Evolutionary conservation across 306 rosid species (phyloP), one percentile per base, ranked within the genome.

Genomic region (Sphenostylis stenocarpa): DNA sequence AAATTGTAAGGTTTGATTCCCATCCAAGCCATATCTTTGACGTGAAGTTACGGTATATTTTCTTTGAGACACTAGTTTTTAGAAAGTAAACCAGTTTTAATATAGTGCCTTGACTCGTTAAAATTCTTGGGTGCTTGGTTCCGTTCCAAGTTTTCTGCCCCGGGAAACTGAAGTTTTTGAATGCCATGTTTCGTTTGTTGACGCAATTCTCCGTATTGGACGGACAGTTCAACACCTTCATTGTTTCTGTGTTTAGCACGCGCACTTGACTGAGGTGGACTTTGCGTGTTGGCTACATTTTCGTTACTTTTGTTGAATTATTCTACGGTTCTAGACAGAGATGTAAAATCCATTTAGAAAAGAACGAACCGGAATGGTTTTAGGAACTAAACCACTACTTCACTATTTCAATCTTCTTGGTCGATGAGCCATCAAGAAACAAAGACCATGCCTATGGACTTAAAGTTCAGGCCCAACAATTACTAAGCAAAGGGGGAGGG

Each of bases 221-320:
- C 7, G 38, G 38, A 33, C 6, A 5, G 52, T 69, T 70, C 29
- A 49, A 28, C 51, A 47, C 24, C 12, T 39, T 0, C 4, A 47
- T 43, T 52, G 39, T 34, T 15, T n/a, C n/a, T 52, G 39, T 51
- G 45, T 76, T 36, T 5, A 65, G 67, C 81, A 77, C 76, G 26
- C 61, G 75, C 69, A 28, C 68, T 19, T 70, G 28, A 26, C 7
- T 16, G 7, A 28, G 55, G 43, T 60, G 53, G 51, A n/a, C n/a
- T n/a, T n/a, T n/a, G n/a, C n/a, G 77, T 70, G 76, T 60, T 64
- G 65, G 77, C 72, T 3, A 43, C 21, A 14, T 0, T 58, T 78
- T n/a, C n/a, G n/a, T n/a, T n/a, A n/a, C n/a, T 36, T 29, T 19
- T 67, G 68, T n/a, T 39, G 23, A 13, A 61, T 26, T 55, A 41